phyloP scores from a whole-genome alignment of 1,284 basidiomycete genomes.

The Cryptococcus sp. region DNA sequence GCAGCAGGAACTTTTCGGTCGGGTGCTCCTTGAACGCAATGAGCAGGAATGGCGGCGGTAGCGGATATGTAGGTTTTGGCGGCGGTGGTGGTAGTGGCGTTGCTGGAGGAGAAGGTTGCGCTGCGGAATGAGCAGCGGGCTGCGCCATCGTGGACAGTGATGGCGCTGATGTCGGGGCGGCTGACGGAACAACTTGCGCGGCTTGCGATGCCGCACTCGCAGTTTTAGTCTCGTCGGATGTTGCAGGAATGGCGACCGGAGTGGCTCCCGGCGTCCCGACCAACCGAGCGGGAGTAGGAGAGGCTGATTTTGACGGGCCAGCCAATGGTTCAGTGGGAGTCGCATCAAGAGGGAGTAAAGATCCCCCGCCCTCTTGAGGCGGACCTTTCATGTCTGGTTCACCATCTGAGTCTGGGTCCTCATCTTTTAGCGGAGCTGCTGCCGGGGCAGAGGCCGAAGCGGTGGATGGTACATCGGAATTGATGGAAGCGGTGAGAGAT shows the following conservation, averaged over 20 bases:
- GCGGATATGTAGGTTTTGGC: slow-evolving; percentile 30
- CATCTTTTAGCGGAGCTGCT: slow-evolving; percentile 2
- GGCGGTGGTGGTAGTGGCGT: slow-evolving; percentile 18
- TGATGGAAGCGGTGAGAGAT: background rate
- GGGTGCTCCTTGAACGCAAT: slow-evolving; percentile 46
- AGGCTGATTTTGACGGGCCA: background rate
- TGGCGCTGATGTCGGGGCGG: background rate
- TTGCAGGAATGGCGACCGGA: background rate
- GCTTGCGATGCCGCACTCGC: background rate
- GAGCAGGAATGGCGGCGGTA: slow-evolving; percentile 43
- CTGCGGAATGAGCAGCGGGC: background rate
- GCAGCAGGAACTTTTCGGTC: slow-evolving; percentile 47
- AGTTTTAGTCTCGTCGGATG: background rate
- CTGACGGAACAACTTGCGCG: background rate
- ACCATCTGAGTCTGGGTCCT: slow-evolving; percentile 26
- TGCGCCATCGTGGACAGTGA: slow-evolving; percentile 3
- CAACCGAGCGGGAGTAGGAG: background rate
- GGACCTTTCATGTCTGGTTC: slow-evolving; percentile 42
- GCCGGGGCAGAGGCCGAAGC: slow-evolving; percentile 3
- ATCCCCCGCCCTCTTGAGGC: slow-evolving; percentile 41
- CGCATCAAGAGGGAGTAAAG: slow-evolving; percentile 8
- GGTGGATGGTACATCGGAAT: background rate
- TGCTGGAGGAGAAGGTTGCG: slow-evolving; percentile 6
- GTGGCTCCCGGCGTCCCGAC: background rate
- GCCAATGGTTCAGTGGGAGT: background rate